Base-by-base conservation (phyloP, 1,284 basidiomycete species). In the Ceratobasidium sp. region DNA sequence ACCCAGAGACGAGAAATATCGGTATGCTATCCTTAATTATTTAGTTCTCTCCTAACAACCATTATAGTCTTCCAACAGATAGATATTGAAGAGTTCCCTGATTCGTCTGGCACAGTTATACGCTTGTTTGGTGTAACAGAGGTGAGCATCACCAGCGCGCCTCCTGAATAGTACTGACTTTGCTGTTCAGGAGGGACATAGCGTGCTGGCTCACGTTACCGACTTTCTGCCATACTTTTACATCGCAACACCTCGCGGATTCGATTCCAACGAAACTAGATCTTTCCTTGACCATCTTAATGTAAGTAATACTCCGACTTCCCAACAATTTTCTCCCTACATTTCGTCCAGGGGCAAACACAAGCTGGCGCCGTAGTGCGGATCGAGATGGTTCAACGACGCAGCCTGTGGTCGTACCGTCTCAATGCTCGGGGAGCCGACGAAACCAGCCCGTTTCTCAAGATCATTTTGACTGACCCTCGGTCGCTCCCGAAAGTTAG, bases 191-290 rank as follows among this genome's bases (percentile, higher is more conserved):
- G 88, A 87, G 1, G 97, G 96, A 0, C 90, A 98, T 83, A 98
- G 96, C 74, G 94, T 98, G 2, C 88, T 98, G 18, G 93, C 92
- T 0, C 90, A 93, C 80, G 88, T 98, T 59, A 91, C 89, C 4
- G 91, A 92, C 35, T 98, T 97, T 83, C 84, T 91, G 69, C 96
- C 97, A 0, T 98, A 98, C 84, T 97, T 98, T 83, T 98, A 95
- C 82, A 86, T 98, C 52, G 88, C 94, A 1, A 90, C 92, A 27
- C 97, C 96, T 33, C 90, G 93, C 46, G 96, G 95, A 0, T 96
- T 97, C 80, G 85, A 88, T 33, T 86, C 89, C 46, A 87, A 89
- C 14, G 95, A 98, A 81, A 83, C 93, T 0, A 85, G 86, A 1
- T 84, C 91, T 0, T 92, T 98, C 81, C 86, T 86, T 54, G 87